Conservation (phyloP, 768 basidiomycete genomes). For the Gyrodon lividus region DNA sequence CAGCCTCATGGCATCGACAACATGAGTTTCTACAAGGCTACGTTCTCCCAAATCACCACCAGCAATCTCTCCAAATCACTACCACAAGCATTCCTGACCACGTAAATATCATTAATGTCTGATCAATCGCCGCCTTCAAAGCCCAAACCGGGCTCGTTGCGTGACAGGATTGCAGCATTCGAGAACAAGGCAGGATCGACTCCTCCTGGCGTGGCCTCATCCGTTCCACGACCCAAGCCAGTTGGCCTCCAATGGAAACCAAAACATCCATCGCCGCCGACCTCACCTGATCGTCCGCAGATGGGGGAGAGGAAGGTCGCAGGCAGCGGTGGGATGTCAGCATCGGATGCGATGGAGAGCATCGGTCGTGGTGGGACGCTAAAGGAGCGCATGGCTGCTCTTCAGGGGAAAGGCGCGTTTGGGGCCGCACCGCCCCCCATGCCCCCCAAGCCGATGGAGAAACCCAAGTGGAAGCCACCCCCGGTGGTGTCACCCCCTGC, state of each 20-base stretch:
- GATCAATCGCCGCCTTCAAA: constrained; percentile 57
- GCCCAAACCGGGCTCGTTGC: constrained; percentile 73
- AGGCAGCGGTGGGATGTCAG: constrained; percentile 58
- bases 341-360: constrained; percentile 84
- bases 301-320: constrained; percentile 22
- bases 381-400: constrained; percentile 93
- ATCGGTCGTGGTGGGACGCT: constrained; percentile 79
- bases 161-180: constrained; percentile 87
- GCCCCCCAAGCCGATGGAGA: constrained; percentile 56
- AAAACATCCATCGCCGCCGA: constrained; percentile 46
- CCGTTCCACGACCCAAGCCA: constrained; percentile 62
- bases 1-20: constrained; percentile 12
- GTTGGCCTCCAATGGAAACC: constrained; percentile 73
- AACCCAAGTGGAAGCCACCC: constrained; percentile 87
- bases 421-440: constrained; percentile 52
- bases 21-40: constrained; percentile 9
- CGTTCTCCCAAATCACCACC: not conserved
- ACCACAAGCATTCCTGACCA: constrained; percentile 13
- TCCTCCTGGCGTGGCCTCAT: constrained; percentile 26
- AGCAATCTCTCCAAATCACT: constrained; percentile 9
- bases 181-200: constrained; percentile 51
- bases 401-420: constrained; percentile 83
- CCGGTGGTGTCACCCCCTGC: constrained; percentile 48
- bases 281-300: constrained; percentile 26
- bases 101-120: constrained; percentile 45